Percentiles rank a stretch among this genome's conserved stretches.
phyloP scores from a whole-genome alignment of 495 filamentous ascomycete genomes.

The Penicillium paxilli region DNA sequence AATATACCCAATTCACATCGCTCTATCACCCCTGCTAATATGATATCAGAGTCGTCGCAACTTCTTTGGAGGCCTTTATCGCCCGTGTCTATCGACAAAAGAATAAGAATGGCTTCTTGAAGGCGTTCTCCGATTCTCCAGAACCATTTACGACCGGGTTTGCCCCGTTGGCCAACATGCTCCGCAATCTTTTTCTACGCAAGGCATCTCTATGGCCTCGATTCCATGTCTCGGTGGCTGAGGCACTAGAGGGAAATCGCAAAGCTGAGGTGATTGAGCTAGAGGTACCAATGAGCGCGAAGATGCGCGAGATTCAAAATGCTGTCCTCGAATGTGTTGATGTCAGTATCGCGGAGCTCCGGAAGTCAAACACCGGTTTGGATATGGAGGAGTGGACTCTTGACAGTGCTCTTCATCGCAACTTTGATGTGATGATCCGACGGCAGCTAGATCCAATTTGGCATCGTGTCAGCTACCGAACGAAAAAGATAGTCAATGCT shows the following conservation, averaged over 20 bases:
- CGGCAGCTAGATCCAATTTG: slow-evolving; percentile 94
- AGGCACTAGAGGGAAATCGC: slow-evolving; percentile 84
- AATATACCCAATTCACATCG: no score
- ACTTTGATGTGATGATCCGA: slow-evolving; percentile 85
- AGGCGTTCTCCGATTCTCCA: slow-evolving; percentile 93
- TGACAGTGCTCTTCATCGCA: slow-evolving; percentile 89
- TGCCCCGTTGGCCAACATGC: slow-evolving; percentile 83
- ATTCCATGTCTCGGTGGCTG: slow-evolving; percentile 88
- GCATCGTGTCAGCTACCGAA: slow-evolving; percentile 95
- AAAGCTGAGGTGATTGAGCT: slow-evolving; percentile 97
- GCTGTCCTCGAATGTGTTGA: slow-evolving; percentile 97
- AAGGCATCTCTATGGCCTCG: slow-evolving; percentile 90
- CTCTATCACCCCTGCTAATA: background rate
- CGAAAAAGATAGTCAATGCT: slow-evolving; percentile 89
- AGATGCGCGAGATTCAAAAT: slow-evolving; percentile 90
- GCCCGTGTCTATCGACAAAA: slow-evolving; percentile 88
- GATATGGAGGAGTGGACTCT: slow-evolving; percentile 98
- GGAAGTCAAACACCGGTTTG: slow-evolving; percentile 82
- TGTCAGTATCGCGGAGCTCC: slow-evolving; percentile 86
- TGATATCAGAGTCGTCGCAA: slow-evolving; percentile 66
- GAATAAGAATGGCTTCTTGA: slow-evolving; percentile 91
- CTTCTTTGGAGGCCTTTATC: slow-evolving; percentile 92
- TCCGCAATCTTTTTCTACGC: slow-evolving; percentile 88
- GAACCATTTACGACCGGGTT: slow-evolving; percentile 91
- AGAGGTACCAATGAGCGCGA: slow-evolving; percentile 93